Evolutionary conservation across 768 basidiomycete species (phyloP).

Genomic region (Nidularia sp.): DNA sequence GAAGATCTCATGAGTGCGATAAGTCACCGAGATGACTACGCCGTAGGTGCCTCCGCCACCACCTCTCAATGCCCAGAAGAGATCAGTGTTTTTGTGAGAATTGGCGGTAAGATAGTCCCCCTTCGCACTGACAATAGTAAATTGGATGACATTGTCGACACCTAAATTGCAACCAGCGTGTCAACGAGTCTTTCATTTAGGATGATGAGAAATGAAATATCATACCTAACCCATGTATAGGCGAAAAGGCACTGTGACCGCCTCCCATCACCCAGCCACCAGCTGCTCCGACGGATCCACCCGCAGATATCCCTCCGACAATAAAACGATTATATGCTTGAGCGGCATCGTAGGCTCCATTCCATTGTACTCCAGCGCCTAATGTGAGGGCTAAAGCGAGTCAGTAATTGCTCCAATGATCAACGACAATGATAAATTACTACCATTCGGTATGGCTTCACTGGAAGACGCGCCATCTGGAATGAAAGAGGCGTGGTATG

Average conservation of each 20-base stretch:
- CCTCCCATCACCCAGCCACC: slow-evolving; percentile 48
- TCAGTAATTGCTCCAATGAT: neutral
- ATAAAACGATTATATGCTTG: slow-evolving; percentile 33
- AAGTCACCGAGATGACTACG: slow-evolving; percentile 42
- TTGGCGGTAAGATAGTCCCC: slow-evolving; percentile 37
- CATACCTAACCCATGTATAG: slow-evolving; percentile 38
- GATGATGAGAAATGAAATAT: neutral
- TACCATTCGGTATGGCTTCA: neutral
- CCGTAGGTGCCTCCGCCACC: slow-evolving; percentile 48
- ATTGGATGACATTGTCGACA: slow-evolving; percentile 44
- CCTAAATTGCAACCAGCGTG: slow-evolving; percentile 17
- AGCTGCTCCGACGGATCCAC: slow-evolving; percentile 40
- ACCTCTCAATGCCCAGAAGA: slow-evolving; percentile 53
- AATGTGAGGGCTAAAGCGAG: slow-evolving; percentile 19
- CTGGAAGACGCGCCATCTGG: slow-evolving; percentile 25
- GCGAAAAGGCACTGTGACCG: slow-evolving; percentile 36
- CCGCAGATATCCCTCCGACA: slow-evolving; percentile 36
- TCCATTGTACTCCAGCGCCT: slow-evolving; percentile 43
- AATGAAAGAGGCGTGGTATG: slow-evolving; percentile 19
- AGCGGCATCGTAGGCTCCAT: slow-evolving; percentile 34
- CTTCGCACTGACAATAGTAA: slow-evolving; percentile 37
- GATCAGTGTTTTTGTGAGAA: slow-evolving; percentile 31
- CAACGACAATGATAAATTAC: too few species aligned
- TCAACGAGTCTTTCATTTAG: neutral
- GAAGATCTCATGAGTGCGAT: slow-evolving; percentile 32